Evolutionary conservation across 345 rosid species (phyloP).

Genomic region (Lenwebbia sp.): DNA sequence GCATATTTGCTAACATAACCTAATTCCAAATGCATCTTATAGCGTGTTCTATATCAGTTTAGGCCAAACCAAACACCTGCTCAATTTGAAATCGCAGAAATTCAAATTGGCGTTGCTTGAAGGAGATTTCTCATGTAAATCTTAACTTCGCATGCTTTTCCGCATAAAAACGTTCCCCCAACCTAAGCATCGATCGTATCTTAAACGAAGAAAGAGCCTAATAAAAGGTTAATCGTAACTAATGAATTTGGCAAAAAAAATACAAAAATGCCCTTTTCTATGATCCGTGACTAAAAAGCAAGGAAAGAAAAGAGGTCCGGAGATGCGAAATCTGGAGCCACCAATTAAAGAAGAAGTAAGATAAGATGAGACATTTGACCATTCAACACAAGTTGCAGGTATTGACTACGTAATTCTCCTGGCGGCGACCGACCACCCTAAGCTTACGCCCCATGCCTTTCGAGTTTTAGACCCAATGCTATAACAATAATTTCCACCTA

Average conservation of each 20-base stretch:
- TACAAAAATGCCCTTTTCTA: background rate
- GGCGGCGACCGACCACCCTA: no score
- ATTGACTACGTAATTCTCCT: no score
- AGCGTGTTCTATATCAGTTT: background rate
- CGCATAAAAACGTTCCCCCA: no score
- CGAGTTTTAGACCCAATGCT: background rate
- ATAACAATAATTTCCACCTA: no score
- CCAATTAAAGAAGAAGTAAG: no score
- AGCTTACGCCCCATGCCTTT: no score
- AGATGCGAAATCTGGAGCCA: background rate
- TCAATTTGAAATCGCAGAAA: background rate
- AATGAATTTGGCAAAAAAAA: background rate
- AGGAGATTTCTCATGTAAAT: no score
- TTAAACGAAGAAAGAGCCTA: background rate
- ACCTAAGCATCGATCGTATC: background rate
- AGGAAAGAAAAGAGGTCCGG: background rate
- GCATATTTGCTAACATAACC: background rate
- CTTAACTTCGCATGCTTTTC: no score
- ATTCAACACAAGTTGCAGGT: no score
- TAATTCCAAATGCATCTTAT: background rate
- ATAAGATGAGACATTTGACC: no score
- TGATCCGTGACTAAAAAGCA: background rate
- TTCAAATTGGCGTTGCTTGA: no score
- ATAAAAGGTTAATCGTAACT: background rate
- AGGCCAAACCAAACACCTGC: background rate